These are phyloP conservation scores for Saccharomycopsis olivae DNA, from an alignment of 805 yeast genomes.

Conservation along the genomic window DNA sequence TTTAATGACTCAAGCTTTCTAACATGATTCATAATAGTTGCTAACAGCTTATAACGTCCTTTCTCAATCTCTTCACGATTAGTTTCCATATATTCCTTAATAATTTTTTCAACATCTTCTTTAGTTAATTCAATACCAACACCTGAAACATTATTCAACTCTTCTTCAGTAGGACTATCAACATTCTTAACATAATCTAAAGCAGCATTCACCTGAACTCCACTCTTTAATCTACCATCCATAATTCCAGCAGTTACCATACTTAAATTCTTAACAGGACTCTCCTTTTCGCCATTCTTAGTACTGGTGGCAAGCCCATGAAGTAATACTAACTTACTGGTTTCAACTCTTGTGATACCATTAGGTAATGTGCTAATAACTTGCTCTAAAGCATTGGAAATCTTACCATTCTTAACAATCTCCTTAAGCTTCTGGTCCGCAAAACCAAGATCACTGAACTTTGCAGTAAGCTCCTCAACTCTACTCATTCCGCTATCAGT, in stretches of 20 bases:
- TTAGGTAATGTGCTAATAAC: slow-evolving; percentile 32
- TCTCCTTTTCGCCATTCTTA: slow-evolving; percentile 38
- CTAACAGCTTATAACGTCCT: slow-evolving; percentile 74
- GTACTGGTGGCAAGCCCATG: slow-evolving; percentile 70
- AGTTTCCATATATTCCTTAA: slow-evolving; percentile 47
- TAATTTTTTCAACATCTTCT: slow-evolving; percentile 49
- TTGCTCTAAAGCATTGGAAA: slow-evolving; percentile 54
- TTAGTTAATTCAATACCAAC: slow-evolving; percentile 68
- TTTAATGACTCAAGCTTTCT: slow-evolving; percentile 66
- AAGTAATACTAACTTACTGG: slow-evolving; percentile 49
- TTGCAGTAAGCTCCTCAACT: slow-evolving; percentile 27
- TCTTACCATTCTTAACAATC: slow-evolving; percentile 77
- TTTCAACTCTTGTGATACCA: slow-evolving; percentile 34
- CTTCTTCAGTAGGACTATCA: slow-evolving; percentile 34
- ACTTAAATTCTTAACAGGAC: slow-evolving; percentile 35
- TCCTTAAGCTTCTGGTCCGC: slow-evolving; percentile 69
- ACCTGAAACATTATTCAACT: slow-evolving; percentile 59
- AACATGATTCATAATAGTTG: slow-evolving; percentile 65
- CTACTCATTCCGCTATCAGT: neutral
- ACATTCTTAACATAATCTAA: slow-evolving; percentile 58
- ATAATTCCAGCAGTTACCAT: slow-evolving; percentile 51
- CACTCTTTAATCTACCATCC: slow-evolving; percentile 52
- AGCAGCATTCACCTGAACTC: slow-evolving; percentile 73
- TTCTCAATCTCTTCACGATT: slow-evolving; percentile 49
- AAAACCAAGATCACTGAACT: slow-evolving; percentile 43